Evolutionary conservation across 148 eudicot species (phyloP), one percentile per base, ranked within the genome.

Genomic region (Nepenthes gracilis): DNA sequence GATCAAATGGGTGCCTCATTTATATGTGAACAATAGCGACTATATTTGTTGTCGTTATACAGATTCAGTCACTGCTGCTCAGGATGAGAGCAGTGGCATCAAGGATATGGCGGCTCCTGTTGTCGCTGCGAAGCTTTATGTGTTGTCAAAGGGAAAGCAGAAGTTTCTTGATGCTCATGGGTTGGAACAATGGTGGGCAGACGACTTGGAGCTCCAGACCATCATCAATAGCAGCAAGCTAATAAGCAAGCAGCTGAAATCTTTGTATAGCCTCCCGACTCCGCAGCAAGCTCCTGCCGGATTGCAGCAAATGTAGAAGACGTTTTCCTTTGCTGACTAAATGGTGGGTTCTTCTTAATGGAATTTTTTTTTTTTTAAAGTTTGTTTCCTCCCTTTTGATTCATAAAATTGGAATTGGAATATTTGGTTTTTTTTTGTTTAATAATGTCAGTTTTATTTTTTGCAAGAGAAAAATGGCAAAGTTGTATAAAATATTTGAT

Each of bases 111-210:
- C 68, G 43, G 75, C 53, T 8, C 84, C 80, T 1, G 48, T 47
- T 43, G 76, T 63, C 32, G 75, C 75, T 15, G 93, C 86, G 1
- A 90, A 90, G 68, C 83, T 90, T 12, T 90, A 85, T 67, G 91
- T 90, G 59, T 67, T 84, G 71, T 85, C 95, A 0, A 90, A 83
- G 71, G 95, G 89, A 12, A 90, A 87, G 65, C 97, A 90, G 72
- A 90, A 81, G 78, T 90, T 90, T 62, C 75, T 87, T 0, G 95
- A 90, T 54, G 97, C 97, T 33, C 97, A 90, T 61, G 76, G 87
- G 34, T 56, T 90, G 67, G 95, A 90, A 61, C 97, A 90, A 58
- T 90, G 97, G 97, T 90, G 97, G 97, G 81, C 92, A 9, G 97
- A 90, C 66, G 97, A 90, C 54, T 71, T 87, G 67, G 95, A 90